phyloP scores from a whole-genome alignment of 2,329 filamentous ascomycete genomes.

The Zymoseptoria passerinii region DNA sequence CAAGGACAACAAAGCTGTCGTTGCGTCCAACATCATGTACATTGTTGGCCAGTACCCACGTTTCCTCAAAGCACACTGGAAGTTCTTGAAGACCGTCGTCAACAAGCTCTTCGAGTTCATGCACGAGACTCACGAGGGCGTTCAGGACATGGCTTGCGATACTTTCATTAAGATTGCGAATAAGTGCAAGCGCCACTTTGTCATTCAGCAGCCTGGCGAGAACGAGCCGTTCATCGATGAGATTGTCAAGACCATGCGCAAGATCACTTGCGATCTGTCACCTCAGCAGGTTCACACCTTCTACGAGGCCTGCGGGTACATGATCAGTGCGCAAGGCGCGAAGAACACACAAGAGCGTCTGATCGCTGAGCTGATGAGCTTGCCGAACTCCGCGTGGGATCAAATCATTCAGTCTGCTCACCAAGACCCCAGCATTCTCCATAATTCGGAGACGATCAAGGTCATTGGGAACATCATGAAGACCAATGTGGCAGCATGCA shows the following conservation, averaged over 20 bases:
- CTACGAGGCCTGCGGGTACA: conserved; percentile 97
- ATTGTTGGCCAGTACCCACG: conserved; percentile 98
- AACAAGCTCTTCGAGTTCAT: conserved; percentile 99
- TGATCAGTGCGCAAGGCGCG: conserved; percentile 97
- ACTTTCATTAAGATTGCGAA: conserved; percentile 99
- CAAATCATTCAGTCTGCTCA: conserved; percentile 85
- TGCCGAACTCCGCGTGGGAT: conserved; percentile 93
- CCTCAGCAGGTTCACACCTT: conserved; percentile 98
- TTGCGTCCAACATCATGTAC: conserved; percentile 99
- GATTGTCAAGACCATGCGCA: conserved; percentile 89
- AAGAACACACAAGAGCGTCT: conserved; percentile 88
- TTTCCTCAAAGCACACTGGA: conserved; percentile 98
- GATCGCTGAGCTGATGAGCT: conserved; percentile 82
- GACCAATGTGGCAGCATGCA: conserved; percentile 97
- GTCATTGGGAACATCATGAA: conserved; percentile 99
- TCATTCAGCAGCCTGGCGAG: conserved; percentile 89
- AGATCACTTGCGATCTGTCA: conserved; percentile 89
- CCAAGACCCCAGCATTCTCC: conserved; percentile 73
- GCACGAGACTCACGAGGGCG: conserved; percentile 98
- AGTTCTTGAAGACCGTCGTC: conserved; percentile 98
- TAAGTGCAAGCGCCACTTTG: conserved; percentile 95
- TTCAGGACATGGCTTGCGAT: conserved; percentile 99
- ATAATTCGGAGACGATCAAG: conserved; percentile 93
- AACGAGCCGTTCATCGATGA: conserved; percentile 96
- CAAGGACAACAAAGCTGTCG: conserved; percentile 98